Conservation (phyloP, 2,329 filamentous ascomycete species). For the Phialemonium atrogriseum region DNA sequence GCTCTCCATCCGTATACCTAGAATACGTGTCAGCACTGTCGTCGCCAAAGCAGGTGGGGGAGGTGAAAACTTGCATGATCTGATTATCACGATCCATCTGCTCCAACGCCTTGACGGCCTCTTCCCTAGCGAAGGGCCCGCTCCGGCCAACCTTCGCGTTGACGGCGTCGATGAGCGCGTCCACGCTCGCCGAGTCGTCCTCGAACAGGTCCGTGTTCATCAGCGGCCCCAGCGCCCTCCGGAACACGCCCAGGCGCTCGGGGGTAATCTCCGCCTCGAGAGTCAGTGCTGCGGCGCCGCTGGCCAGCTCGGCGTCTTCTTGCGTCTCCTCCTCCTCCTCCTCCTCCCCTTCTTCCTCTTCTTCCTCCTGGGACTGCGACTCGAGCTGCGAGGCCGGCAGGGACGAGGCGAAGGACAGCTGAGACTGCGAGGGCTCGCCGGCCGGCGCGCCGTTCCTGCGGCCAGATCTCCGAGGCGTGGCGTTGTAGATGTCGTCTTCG, state of each 20-base stretch:
- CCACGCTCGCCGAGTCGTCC: conserved; percentile 73
- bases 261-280: conserved; percentile 37
- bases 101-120: conserved; percentile 70
- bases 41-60: conserved; percentile 7
- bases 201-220: conserved; percentile 78
- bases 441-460: conserved; percentile 25
- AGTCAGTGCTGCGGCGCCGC: neutral
- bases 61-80: conserved; percentile 67
- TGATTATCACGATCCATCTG: conserved; percentile 77
- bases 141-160: conserved; percentile 59
- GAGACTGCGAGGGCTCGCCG: conserved; percentile 39
- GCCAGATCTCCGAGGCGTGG: conserved; percentile 30
- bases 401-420: conserved; percentile 71
- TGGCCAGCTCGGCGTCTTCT: conserved; percentile 12
- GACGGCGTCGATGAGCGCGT: conserved; percentile 67
- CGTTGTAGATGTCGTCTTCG: conserved; percentile 38
- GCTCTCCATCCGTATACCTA: conserved; percentile 52
- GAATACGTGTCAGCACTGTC: conserved; percentile 9
- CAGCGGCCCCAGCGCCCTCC: conserved; percentile 71
- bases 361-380: conserved; percentile 22
- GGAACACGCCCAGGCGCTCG: conserved; percentile 65
- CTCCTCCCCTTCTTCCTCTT: conserved; percentile 24
- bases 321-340: conserved; percentile 26
- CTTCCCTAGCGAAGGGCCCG: conserved; percentile 58
- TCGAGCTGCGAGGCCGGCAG: conserved; percentile 64